phyloP scores from a whole-genome alignment of 2,329 filamentous ascomycete genomes.

The Diplocarpon mali region DNA sequence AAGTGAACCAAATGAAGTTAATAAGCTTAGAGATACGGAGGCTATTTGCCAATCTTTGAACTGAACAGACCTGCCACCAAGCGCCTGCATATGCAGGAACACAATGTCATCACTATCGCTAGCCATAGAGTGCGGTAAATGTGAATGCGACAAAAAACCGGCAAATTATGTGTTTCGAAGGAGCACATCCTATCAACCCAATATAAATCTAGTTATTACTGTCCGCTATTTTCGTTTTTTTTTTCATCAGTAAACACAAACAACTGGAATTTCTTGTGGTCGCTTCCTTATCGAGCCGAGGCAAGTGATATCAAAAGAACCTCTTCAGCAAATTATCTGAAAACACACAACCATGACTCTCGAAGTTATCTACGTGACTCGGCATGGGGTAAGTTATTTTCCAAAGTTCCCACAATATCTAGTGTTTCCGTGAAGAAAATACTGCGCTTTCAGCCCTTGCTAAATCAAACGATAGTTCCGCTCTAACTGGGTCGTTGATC shows the following conservation, averaged over 20 bases:
- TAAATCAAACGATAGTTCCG: constrained; percentile 54
- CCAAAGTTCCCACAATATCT: constrained; percentile 1
- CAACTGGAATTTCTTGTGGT: no score
- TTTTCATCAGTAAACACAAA: no score
- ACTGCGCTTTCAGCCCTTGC: not conserved
- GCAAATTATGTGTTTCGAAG: no score
- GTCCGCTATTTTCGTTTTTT: no score
- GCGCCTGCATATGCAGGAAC: constrained; percentile 23
- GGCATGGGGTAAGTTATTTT: constrained; percentile 55
- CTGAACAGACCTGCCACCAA: no score
- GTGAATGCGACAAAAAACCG: no score
- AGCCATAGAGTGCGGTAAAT: not conserved
- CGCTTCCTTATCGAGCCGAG: not conserved
- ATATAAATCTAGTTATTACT: no score
- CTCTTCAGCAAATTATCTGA: constrained; percentile 4
- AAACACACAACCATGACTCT: constrained; percentile 29
- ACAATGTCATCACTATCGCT: not conserved
- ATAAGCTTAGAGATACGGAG: no score
- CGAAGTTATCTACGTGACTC: constrained; percentile 61
- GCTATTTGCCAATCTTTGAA: no score
- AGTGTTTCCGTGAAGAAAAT: constrained; percentile 3
- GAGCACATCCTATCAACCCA: no score
- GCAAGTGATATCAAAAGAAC: not conserved
- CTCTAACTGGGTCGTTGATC: constrained; percentile 79
- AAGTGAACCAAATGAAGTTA: not conserved